Evolutionary conservation across 2,329 filamentous ascomycete genomes (phyloP).

Genomic region (Fusarium vanettenii): DNA sequence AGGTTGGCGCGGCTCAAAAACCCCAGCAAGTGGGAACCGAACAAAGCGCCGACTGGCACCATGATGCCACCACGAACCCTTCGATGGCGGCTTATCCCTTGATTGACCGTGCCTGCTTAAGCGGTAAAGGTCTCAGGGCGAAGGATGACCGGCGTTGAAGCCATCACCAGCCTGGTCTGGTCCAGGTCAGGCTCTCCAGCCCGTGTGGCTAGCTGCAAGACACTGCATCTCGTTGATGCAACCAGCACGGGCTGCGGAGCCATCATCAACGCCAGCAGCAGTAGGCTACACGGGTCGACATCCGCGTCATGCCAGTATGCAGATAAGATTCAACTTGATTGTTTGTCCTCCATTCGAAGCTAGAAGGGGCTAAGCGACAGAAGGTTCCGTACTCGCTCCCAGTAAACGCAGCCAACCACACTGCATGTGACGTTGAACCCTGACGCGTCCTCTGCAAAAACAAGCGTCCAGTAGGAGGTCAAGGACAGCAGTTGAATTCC

Average conservation of each 20-base stretch:
- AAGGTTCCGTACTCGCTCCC: background rate
- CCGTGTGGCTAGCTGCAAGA: background rate
- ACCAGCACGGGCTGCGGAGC: background rate
- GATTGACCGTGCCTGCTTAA: conserved; percentile 9
- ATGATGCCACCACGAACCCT: background rate
- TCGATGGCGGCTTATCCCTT: background rate
- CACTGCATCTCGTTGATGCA: background rate
- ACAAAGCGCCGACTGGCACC: conserved; percentile 30
- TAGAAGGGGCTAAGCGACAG: conserved; percentile 14
- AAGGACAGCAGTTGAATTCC: background rate
- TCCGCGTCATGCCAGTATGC: conserved; percentile 11
- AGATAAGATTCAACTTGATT: conserved; percentile 25
- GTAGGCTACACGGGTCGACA: conserved; percentile 7
- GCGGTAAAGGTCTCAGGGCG: conserved; percentile 1
- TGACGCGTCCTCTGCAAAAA: conserved; percentile 22
- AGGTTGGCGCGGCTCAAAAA: conserved; percentile 30
- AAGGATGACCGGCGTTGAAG: conserved; percentile 28
- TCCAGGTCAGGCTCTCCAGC: background rate
- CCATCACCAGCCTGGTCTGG: conserved; percentile 18
- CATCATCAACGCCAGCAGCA: conserved; percentile 2
- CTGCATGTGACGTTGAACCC: conserved; percentile 27
- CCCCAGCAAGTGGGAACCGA: conserved; percentile 23
- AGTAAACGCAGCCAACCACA: conserved; percentile 7
- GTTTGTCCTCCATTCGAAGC: conserved; percentile 11
- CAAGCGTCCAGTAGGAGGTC: conserved; percentile 6